phyloP scores from a whole-genome alignment of 2,329 filamentous ascomycete genomes.

The Pseudovirgaria hyperparasitica region DNA sequence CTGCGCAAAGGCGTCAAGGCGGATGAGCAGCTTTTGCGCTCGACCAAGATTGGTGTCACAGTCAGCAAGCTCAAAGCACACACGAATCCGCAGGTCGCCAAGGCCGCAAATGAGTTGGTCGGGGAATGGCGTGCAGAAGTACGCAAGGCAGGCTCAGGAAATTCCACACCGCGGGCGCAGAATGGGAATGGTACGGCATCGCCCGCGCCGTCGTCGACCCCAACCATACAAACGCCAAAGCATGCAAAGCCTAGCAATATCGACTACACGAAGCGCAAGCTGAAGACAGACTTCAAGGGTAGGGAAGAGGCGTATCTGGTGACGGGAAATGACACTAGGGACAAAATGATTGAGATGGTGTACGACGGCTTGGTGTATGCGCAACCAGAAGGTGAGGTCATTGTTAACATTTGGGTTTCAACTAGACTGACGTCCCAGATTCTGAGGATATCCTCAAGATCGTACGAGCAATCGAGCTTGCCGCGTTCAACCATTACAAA shows the following conservation, averaged over 20 bases:
- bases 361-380: conserved; percentile 84
- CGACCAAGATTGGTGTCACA: conserved; percentile 81
- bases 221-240: conserved; percentile 38
- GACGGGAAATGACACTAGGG: conserved; percentile 60
- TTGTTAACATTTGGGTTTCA: conserved; percentile 7
- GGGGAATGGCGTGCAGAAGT: conserved; percentile 77
- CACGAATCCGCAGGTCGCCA: conserved; percentile 60
- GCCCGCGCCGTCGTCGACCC: conserved; percentile 27
- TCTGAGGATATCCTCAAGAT: conserved; percentile 54
- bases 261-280: conserved; percentile 64
- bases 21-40: conserved; percentile 79
- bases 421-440: conserved; percentile 34
- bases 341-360: conserved; percentile 79
- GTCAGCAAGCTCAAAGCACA: conserved; percentile 78
- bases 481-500: conserved; percentile 57
- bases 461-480: conserved; percentile 62
- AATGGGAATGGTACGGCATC: conserved; percentile 25
- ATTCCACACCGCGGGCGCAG: conserved; percentile 34
- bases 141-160: conserved; percentile 37
- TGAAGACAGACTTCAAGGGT: conserved; percentile 71
- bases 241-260: conserved; percentile 41
- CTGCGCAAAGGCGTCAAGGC: conserved; percentile 70
- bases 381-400: conserved; percentile 36
- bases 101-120: conserved; percentile 69
- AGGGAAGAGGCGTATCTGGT: conserved; percentile 64